These are phyloP conservation scores for Quercus ilex DNA, from an alignment of 306 rosid species.

Conservation along the genomic window DNA sequence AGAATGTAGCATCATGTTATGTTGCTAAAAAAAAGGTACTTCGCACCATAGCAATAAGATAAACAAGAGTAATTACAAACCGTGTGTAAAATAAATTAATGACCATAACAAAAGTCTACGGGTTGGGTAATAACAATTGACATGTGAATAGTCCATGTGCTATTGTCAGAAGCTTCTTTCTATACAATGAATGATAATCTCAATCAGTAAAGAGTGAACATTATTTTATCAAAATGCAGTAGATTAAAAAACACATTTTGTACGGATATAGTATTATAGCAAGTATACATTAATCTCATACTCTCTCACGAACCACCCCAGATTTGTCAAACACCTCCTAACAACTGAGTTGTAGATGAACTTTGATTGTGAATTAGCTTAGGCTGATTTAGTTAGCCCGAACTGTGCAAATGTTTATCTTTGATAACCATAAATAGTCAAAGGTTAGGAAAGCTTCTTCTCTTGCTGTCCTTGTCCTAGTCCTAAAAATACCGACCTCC, in stretches of 20 bases:
- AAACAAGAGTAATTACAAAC: not conserved
- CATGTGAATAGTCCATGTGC: not conserved
- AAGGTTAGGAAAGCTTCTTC: not conserved
- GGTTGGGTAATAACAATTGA: not conserved
- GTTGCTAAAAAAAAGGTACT: too few relatives aligned
- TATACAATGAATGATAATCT: too few relatives aligned
- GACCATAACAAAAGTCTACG: not conserved
- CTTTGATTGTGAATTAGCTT: not conserved
- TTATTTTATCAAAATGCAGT: not conserved
- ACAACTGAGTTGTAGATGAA: too few relatives aligned
- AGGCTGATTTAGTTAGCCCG: not conserved
- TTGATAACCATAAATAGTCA: not conserved
- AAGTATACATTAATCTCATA: not conserved
- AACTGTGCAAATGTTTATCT: not conserved
- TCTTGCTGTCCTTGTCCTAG: not conserved
- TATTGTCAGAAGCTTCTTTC: not conserved
- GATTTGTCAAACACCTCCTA: too few relatives aligned
- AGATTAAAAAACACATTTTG: not conserved
- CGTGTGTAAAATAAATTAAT: not conserved
- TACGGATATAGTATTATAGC: too few relatives aligned
- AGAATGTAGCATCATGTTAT: too few relatives aligned
- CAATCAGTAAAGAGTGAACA: too few relatives aligned
- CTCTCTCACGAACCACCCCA: not conserved
- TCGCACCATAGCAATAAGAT: too few relatives aligned
- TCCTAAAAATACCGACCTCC: slow-evolving; percentile 2